Percentiles rank a stretch among this genome's conserved stretches.
These are phyloP conservation scores for Gaeumannomyces sp. DNA, from an alignment of 2,329 filamentous ascomycete genomes.

Conservation along the genomic window DNA sequence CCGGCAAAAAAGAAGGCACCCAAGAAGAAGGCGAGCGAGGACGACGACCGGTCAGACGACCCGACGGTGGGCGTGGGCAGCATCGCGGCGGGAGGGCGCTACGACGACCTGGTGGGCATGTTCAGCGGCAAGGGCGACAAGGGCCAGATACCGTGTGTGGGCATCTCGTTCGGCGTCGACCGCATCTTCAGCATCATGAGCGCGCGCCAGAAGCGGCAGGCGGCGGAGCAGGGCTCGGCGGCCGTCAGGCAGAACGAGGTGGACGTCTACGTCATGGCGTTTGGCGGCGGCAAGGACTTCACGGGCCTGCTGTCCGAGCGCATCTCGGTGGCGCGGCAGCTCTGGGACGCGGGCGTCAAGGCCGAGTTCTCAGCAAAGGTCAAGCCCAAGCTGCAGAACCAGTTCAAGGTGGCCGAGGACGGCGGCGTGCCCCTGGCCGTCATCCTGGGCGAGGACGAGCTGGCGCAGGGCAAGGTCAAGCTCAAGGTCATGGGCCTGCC, in stretches of 20 bases:
- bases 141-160: constrained; percentile 79
- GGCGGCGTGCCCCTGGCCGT: constrained; percentile 78
- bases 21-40: constrained; percentile 36
- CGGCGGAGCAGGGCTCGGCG: constrained; percentile 31
- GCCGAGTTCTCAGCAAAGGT: constrained; percentile 86
- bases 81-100: constrained; percentile 83
- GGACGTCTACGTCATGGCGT: constrained; percentile 91
- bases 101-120: constrained; percentile 92
- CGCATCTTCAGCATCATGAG: constrained; percentile 92
- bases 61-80: constrained; percentile 80
- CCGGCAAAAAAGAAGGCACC: constrained; percentile 27
- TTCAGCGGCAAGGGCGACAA: constrained; percentile 72
- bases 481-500: constrained; percentile 73
- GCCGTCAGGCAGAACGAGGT: constrained; percentile 62
- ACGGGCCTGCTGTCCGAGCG: constrained; percentile 75
- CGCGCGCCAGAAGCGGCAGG: constrained; percentile 53
- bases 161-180: constrained; percentile 91
- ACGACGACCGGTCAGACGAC: constrained; percentile 66
- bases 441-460: constrained; percentile 86
- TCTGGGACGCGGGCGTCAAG: constrained; percentile 87
- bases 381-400: constrained; percentile 80
- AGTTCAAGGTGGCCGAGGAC: constrained; percentile 85
- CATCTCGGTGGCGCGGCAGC: constrained; percentile 66
- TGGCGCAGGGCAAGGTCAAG: constrained; percentile 75
- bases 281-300: constrained; percentile 81